phyloP scores from a whole-genome alignment of 1,284 basidiomycete species.

The Agroathelia rolfsii region DNA sequence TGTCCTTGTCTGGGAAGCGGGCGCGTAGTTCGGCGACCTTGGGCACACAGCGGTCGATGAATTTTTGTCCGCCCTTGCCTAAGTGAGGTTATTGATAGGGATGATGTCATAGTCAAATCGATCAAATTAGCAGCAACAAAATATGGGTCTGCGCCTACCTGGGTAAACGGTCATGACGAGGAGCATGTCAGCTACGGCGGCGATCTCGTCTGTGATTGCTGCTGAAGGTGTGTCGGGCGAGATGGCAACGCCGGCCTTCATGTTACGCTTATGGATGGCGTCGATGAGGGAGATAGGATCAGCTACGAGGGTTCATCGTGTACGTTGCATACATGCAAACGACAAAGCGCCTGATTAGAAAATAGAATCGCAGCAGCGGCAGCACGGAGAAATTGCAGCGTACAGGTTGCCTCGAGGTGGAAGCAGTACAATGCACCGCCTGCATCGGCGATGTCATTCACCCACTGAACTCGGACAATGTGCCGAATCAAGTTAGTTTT shows the following conservation, averaged over 20 bases:
- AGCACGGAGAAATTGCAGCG: slow-evolving; percentile 19
- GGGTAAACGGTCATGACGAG: slow-evolving; percentile 98
- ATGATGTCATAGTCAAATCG: too few relatives aligned
- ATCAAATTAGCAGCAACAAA: too few relatives aligned
- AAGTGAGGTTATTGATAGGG: slow-evolving; percentile 2
- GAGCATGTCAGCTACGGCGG: slow-evolving; percentile 77
- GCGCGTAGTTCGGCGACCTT: slow-evolving; percentile 89
- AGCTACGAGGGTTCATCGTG: too few relatives aligned
- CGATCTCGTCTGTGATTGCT: slow-evolving; percentile 79
- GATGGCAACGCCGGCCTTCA: slow-evolving; percentile 92
- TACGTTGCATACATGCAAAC: too few relatives aligned
- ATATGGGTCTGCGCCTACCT: slow-evolving; percentile 32
- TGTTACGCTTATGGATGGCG: slow-evolving; percentile 63
- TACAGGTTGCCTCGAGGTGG: slow-evolving; percentile 92
- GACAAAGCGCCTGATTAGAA: too few relatives aligned
- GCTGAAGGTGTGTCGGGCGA: slow-evolving; percentile 85
- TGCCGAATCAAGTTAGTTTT: not conserved
- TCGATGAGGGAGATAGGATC: slow-evolving; percentile 69
- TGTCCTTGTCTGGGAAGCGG: slow-evolving; percentile 88
- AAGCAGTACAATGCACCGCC: slow-evolving; percentile 96
- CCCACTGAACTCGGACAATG: slow-evolving; percentile 60
- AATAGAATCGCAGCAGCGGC: too few relatives aligned
- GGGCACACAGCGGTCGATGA: slow-evolving; percentile 86
- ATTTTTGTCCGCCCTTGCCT: slow-evolving; percentile 95
- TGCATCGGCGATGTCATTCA: slow-evolving; percentile 90